These are phyloP conservation scores for Russula griseocarnosa DNA, from an alignment of 768 basidiomycete species.

Conservation along the genomic window DNA sequence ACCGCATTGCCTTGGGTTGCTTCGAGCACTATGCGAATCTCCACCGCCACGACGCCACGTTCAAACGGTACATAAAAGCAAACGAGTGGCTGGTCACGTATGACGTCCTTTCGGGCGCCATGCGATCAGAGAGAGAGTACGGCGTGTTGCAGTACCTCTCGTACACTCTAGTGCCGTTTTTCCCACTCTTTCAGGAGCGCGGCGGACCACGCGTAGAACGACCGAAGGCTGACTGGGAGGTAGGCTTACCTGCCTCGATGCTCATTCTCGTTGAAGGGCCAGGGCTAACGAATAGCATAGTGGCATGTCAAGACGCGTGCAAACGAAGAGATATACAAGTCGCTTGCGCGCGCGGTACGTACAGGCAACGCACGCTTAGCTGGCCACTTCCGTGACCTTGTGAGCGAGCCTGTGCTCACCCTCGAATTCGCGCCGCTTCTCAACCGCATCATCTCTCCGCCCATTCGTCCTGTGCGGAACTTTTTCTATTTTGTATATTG, in stretches of 20 bases:
- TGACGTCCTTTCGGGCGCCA: constrained; percentile 68
- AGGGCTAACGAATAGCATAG: constrained; percentile 38
- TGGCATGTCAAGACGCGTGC: constrained; percentile 60
- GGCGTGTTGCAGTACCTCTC: constrained; percentile 78
- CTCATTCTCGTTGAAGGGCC: neutral
- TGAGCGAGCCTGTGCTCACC: constrained; percentile 58
- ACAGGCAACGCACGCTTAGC: constrained; percentile 50
- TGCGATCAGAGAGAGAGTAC: constrained; percentile 82
- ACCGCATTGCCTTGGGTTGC: constrained; percentile 78
- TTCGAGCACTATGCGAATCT: constrained; percentile 89
- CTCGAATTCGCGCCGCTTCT: constrained; percentile 85
- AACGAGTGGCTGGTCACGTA: constrained; percentile 78
- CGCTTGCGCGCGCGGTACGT: constrained; percentile 62
- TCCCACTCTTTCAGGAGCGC: constrained; percentile 78
- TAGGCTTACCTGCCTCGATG: constrained; percentile 36
- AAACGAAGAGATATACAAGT: constrained; percentile 83
- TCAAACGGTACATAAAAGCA: constrained; percentile 67
- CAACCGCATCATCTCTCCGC: constrained; percentile 93
- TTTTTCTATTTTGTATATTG: neutral
- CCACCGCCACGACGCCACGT: constrained; percentile 72
- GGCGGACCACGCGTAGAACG: constrained; percentile 72
- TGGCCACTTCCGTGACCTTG: constrained; percentile 64
- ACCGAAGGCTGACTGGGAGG: constrained; percentile 92
- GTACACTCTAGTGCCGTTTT: constrained; percentile 82
- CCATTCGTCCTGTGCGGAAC: constrained; percentile 77